Evolutionary conservation across 176 grass and related monocot species (phyloP).

Genomic region (Luzula sylvatica): DNA sequence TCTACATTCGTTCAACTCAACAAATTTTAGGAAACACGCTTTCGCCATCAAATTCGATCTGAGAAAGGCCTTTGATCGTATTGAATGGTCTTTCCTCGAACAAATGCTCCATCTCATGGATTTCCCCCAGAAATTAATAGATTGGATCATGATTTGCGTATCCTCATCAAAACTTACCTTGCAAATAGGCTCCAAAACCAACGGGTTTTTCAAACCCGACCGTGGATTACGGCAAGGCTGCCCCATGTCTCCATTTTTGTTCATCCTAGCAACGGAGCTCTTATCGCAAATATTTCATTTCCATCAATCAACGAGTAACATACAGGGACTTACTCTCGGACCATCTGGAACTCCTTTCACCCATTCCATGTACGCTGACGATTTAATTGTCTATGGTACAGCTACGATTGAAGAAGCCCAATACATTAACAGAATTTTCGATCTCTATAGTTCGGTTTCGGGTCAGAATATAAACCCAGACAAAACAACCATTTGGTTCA

Average conservation of each 20-base stretch:
- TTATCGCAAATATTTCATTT: neutral
- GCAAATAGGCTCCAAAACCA: fast-evolving
- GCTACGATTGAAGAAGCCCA: neutral
- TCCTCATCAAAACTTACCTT: fast-evolving
- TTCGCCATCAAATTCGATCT: neutral
- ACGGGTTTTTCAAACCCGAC: neutral
- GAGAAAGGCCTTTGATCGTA: neutral
- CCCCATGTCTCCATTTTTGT: too few species aligned
- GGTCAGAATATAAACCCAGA: neutral
- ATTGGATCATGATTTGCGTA: neutral
- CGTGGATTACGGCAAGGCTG: too few species aligned
- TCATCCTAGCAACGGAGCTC: neutral
- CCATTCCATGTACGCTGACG: neutral
- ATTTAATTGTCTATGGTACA: neutral
- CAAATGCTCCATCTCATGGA: neutral
- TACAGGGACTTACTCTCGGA: neutral
- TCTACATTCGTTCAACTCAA: neutral
- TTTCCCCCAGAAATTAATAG: neutral
- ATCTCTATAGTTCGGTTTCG: neutral
- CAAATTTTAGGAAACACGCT: neutral
- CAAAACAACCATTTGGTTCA: neutral
- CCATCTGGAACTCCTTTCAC: neutral
- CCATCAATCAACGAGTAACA: neutral
- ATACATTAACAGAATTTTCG: neutral
- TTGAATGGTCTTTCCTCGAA: neutral